These are phyloP conservation scores for Capsicum chinense DNA, from an alignment of 257 asterid species.

Conservation along the genomic window DNA sequence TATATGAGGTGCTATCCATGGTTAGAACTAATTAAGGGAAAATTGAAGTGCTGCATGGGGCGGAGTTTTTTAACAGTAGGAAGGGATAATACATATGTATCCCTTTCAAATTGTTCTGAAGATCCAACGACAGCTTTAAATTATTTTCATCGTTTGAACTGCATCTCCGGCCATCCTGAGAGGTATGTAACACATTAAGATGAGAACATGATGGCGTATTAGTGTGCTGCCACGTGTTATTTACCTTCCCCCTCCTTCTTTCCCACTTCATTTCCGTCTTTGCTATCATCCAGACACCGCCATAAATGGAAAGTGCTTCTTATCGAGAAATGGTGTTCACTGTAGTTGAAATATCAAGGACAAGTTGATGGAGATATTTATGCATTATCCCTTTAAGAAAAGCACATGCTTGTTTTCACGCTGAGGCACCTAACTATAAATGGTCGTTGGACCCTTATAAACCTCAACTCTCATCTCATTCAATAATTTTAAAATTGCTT, in stretches of 20 bases:
- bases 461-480: neutral
- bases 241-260: neutral
- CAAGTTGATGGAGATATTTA: neutral
- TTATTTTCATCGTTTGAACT: neutral
- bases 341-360: neutral
- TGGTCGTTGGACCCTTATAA: neutral
- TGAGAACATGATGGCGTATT: neutral
- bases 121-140: neutral
- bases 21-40: conserved; percentile 14
- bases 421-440: neutral
- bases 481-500: neutral
- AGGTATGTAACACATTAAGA: neutral
- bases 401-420: neutral
- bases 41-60: neutral
- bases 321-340: neutral
- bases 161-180: conserved; percentile 20
- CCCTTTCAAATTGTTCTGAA: neutral
- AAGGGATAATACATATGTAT: neutral
- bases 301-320: neutral
- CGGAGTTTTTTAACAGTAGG: neutral
- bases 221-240: neutral
- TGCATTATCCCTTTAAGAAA: neutral
- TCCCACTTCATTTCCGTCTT: neutral
- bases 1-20: neutral
- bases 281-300: neutral